Percentiles rank a stretch among this genome's conserved stretches.
These are phyloP conservation scores for Raffaelea deltoideospora DNA, from an alignment of 2,329 filamentous ascomycete genomes.

Conservation along the genomic window DNA sequence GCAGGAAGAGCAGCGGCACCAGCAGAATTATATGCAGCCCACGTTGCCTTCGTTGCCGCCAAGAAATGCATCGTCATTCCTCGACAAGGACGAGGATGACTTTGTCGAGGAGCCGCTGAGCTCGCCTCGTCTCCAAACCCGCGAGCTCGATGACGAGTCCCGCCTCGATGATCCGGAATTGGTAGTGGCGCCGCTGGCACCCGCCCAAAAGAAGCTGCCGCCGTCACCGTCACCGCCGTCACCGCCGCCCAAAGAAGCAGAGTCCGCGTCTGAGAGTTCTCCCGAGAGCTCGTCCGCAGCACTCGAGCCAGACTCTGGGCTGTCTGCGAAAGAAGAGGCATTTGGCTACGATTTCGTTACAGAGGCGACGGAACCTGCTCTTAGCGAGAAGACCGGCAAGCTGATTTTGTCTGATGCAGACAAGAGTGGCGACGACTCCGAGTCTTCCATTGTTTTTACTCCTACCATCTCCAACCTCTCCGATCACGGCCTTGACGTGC, in stretches of 20 bases:
- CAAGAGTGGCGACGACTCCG: slow-evolving; percentile 13
- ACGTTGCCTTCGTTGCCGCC: slow-evolving; percentile 19
- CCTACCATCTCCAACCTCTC: slow-evolving; percentile 10
- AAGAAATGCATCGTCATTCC: slow-evolving; percentile 19
- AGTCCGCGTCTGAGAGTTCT: neutral
- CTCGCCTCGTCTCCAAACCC: slow-evolving; percentile 48
- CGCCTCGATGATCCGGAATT: slow-evolving; percentile 41
- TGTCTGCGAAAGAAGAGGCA: slow-evolving; percentile 8
- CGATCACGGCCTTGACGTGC: no score
- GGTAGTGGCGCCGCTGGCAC: slow-evolving; percentile 42
- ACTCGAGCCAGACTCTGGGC: no score
- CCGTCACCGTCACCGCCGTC: neutral
- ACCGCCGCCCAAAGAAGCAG: neutral
- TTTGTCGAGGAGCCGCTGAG: slow-evolving; percentile 67
- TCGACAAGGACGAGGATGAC: slow-evolving; percentile 52
- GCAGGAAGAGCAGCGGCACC: slow-evolving; percentile 24
- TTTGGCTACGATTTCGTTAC: slow-evolving; percentile 8
- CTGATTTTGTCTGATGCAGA: slow-evolving; percentile 6
- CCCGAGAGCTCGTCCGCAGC: neutral
- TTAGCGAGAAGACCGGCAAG: slow-evolving; percentile 7
- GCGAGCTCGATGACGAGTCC: slow-evolving; percentile 33
- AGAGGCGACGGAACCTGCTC: slow-evolving; percentile 8
- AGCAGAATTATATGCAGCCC: slow-evolving; percentile 16
- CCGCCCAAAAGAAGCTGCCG: slow-evolving; percentile 27
- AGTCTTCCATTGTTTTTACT: slow-evolving; percentile 13